Evolutionary conservation across 352 stramenopile genomes (phyloP), one percentile per base, ranked within the genome.

Genomic region (Elongisporangium senticosum): DNA sequence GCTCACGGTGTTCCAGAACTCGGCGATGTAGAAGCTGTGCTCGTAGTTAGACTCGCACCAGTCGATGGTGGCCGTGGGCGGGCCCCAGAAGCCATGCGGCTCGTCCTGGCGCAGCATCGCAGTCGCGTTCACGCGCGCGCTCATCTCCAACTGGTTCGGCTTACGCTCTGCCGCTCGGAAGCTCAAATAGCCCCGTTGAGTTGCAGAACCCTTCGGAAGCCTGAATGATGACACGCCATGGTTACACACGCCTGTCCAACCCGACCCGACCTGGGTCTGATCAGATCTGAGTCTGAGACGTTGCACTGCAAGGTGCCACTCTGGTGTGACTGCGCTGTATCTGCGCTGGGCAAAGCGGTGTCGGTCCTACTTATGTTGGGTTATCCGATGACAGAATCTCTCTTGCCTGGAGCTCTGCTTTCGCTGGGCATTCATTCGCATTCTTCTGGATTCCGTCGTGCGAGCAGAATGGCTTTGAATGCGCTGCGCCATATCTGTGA

Each of bases 1-100:
- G 72, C 82, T 92, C 52, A 91, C 50, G 3, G 85, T 93, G 69
- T 96, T 96, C 83, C 86, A 94, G 67, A 90, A 93, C 75, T 96
- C 86, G 59, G 86, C 86, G 37, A 96, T 67, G 61, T 91, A 95
- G 61, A 65, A 76, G 58, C 70, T 88, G 68, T 86, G 62, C 62
- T 87, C 58, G 62, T 96, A 96, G 65, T 96, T 93, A 61, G 52
- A 60, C 65, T 96, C 86, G 59, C 86, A 96, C 86, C 86, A 96
- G 69, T 96, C 82, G 61, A 94, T 90, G 7, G 83, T 90, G 26
- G 86, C 78, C 20, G 83, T 92, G 10, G 79, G 69, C 2, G 69
- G 53, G 2, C 86, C 86, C 86, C 86, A 96, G 62, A 76, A 93
- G 15, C 79, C 71, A 4, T 37, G 33, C 33, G 33, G 5, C 33